Evolutionary conservation across 1,284 basidiomycete species (phyloP).

Genomic region (Athelia psychrophila): DNA sequence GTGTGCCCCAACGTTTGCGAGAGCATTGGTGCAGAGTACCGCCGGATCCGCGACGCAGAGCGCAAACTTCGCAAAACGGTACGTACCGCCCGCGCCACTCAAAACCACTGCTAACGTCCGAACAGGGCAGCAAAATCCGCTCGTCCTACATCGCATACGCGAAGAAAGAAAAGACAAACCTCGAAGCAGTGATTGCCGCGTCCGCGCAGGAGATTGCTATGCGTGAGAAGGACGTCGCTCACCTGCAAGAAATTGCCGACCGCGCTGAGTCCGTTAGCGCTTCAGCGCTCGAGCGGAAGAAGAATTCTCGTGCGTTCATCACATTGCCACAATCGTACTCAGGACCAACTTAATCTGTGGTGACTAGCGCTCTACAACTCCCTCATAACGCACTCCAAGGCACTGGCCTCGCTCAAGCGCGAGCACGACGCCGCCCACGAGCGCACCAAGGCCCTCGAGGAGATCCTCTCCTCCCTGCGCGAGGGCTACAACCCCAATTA

Average conservation of each 20-base stretch:
- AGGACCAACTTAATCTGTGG: background rate
- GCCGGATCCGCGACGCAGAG: conserved; percentile 66
- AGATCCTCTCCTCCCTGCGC: conserved; percentile 81
- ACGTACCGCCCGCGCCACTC: conserved; percentile 18
- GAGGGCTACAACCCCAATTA: conserved; percentile 97
- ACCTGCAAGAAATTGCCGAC: conserved; percentile 66
- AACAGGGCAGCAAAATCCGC: conserved; percentile 87
- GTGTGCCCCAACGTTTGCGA: conserved; percentile 81
- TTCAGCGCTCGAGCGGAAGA: conserved; percentile 75
- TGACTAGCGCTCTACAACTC: conserved; percentile 74
- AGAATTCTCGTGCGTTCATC: conserved; percentile 71
- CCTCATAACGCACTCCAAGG: conserved; percentile 71
- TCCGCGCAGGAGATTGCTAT: conserved; percentile 57
- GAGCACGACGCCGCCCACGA: conserved; percentile 72
- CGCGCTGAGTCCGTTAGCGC: conserved; percentile 73
- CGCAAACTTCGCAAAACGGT: conserved; percentile 81
- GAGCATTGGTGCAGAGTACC: conserved; percentile 71
- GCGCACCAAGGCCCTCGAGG: conserved; percentile 76
- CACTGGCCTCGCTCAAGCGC: conserved; percentile 73
- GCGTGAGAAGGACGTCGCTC: conserved; percentile 67
- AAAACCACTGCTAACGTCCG: background rate
- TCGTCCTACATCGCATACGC: conserved; percentile 86
- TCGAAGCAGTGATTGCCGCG: conserved; percentile 60
- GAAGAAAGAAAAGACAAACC: conserved; percentile 80
- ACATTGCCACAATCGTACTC: background rate